phyloP scores from a whole-genome alignment of 1,139 yeast genomes.

The Waltiozyma sp. region DNA sequence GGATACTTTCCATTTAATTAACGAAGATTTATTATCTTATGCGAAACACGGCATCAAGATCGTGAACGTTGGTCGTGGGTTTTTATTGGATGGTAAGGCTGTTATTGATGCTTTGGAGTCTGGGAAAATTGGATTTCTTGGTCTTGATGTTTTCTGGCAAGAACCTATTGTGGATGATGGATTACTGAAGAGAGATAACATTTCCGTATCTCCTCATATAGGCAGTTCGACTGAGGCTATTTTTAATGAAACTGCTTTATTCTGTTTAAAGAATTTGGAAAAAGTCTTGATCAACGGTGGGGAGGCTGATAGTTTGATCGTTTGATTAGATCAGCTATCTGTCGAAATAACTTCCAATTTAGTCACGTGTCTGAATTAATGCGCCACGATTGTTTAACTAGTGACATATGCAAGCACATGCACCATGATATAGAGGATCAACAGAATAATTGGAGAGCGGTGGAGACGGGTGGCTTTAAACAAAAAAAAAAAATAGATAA shows the following conservation, averaged over 20 bases:
- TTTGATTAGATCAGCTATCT: not conserved
- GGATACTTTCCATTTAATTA: constrained; percentile 46
- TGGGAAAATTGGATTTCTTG: constrained; percentile 62
- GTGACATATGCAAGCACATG: too few relatives aligned
- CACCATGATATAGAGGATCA: too few relatives aligned
- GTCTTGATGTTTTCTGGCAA: constrained; percentile 69
- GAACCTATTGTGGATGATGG: constrained; percentile 56
- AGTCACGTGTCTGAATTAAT: not conserved
- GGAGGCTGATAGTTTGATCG: not conserved
- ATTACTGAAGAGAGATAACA: constrained; percentile 43
- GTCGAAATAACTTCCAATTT: too few relatives aligned
- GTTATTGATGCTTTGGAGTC: constrained; percentile 40
- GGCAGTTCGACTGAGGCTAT: constrained; percentile 59
- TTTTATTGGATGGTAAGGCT: constrained; percentile 58
- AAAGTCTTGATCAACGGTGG: constrained; percentile 19
- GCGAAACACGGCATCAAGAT: constrained; percentile 40
- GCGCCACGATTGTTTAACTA: too few relatives aligned
- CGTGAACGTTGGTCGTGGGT: constrained; percentile 75
- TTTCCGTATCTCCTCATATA: constrained; percentile 64
- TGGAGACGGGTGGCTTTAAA: too few relatives aligned
- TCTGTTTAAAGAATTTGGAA: constrained; percentile 37
- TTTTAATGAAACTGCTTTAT: constrained; percentile 36
- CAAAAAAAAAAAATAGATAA: too few relatives aligned
- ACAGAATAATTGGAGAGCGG: too few relatives aligned
- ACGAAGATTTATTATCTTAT: constrained; percentile 33